Base-by-base conservation (phyloP, 192 early-diverging fungal species). In the Backusella mclennaniae region DNA sequence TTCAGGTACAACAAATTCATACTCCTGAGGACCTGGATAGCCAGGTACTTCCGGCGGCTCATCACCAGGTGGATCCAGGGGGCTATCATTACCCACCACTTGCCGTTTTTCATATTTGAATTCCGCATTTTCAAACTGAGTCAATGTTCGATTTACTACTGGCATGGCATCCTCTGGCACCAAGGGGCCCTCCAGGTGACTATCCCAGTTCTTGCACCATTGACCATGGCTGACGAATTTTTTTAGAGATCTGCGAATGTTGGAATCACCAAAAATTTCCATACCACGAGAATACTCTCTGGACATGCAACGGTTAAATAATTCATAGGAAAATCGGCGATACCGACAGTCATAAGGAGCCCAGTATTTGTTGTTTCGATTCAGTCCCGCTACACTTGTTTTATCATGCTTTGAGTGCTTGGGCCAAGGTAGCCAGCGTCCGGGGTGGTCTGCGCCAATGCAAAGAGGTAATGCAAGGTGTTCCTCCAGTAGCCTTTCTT, bases 181-280 rank as follows among this genome's bases (percentile, higher is more conserved):
- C 21, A 49, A 33, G 15, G 70, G 29, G 9, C 11, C 15, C 14
- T 44, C 7, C 31, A 26, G 17, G 15, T 29, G 42, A 0, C 23
- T 31, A 11, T 70, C 76, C 31, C 14, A 69, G 4, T 29, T 23
- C 11, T 71, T 19, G 78, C 86, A 87, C 86, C 86, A 87, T 42
- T 76, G 26, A 29, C 86, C 86, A 76, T 79, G 67, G 1, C 80
- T 85, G 4, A 80, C 52, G 26, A 88, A 73, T 56, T 83, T 86
- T 52, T 88, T 88, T 19, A 88, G 21, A 17, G 84, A 67, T 11
- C 87, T 68, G 1, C 87, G 79, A 3, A 73, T 71, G 52, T 88
- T 86, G 1, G 87, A 88, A 74, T 88, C 87, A 29, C 87, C 87
- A 49, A 75, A 88, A 73, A 82, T 75, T 67, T 86, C 84, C 23